Conservation (phyloP, 2,329 filamentous ascomycete genomes). For the Trichoderma sp. region DNA sequence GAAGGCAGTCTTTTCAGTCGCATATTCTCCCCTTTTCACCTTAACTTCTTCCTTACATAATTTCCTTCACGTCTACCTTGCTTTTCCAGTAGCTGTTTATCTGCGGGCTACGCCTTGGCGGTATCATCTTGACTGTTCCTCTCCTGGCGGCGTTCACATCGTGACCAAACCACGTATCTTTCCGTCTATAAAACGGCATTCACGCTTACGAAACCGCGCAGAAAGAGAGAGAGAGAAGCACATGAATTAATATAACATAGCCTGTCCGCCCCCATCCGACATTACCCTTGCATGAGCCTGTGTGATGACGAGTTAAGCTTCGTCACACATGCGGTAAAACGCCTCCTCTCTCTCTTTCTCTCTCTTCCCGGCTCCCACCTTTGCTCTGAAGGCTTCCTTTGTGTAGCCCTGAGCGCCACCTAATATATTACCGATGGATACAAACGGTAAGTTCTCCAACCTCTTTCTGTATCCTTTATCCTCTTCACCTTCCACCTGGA, state of each 20-base stretch:
- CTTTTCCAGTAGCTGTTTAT: neutral
- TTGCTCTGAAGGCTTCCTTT: constrained; percentile 5
- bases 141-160: neutral
- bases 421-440: constrained; percentile 30
- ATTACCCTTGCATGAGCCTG: neutral
- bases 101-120: neutral
- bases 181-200: neutral
- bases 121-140: neutral
- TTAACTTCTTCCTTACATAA: neutral
- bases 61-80: neutral
- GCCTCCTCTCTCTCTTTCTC: neutral
- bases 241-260: neutral
- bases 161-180: neutral
- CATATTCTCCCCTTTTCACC: neutral
- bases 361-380: neutral
- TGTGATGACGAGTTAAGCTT: constrained; percentile 18
- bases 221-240: neutral
- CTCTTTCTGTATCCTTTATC: neutral
- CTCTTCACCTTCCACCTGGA: neutral
- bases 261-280: neutral
- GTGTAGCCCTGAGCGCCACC: constrained; percentile 5
- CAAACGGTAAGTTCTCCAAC: constrained; percentile 28
- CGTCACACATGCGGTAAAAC: constrained; percentile 14
- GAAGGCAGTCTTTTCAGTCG: neutral
- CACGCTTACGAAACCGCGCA: neutral